Conservation (phyloP, 2,329 filamentous ascomycete species). For the Pseudogymnoascus sp. region DNA sequence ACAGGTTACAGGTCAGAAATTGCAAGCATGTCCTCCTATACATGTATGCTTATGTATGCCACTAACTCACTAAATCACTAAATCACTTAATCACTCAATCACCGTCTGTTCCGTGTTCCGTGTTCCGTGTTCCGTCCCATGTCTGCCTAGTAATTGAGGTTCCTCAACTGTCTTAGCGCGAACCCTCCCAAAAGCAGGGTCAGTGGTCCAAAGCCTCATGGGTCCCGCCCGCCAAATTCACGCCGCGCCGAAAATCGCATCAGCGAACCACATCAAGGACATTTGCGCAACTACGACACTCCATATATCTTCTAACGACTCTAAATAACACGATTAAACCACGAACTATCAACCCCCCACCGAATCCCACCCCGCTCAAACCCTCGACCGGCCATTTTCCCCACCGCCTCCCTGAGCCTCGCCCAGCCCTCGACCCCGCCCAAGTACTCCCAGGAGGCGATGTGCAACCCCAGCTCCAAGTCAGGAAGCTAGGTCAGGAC, state of each 20-base stretch:
- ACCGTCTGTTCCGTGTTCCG: not conserved
- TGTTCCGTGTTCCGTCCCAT: too few relatives aligned
- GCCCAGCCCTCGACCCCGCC: constrained; percentile 2
- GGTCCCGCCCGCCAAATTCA: constrained; percentile 8
- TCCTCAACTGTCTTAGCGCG: not conserved
- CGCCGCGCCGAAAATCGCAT: constrained; percentile 5
- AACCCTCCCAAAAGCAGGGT: constrained; percentile 2
- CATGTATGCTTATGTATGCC: not conserved
- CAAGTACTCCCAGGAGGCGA: not conserved
- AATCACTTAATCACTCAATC: not conserved
- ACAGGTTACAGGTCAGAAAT: not conserved
- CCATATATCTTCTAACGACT: not conserved
- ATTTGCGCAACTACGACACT: not conserved
- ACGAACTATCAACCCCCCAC: not conserved
- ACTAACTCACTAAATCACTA: not conserved
- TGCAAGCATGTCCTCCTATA: not conserved
- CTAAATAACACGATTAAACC: not conserved
- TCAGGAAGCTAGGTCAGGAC: constrained; percentile 4
- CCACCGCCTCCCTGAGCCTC: not conserved
- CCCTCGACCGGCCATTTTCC: not conserved
- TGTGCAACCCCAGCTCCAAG: constrained; percentile 2
- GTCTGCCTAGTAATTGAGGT: not conserved
- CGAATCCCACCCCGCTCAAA: not conserved
- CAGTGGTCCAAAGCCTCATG: constrained; percentile 1
- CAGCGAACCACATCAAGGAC: not conserved